Evolutionary conservation across 257 asterid genomes (phyloP).

Genomic region (Thymus mandschuricus): DNA sequence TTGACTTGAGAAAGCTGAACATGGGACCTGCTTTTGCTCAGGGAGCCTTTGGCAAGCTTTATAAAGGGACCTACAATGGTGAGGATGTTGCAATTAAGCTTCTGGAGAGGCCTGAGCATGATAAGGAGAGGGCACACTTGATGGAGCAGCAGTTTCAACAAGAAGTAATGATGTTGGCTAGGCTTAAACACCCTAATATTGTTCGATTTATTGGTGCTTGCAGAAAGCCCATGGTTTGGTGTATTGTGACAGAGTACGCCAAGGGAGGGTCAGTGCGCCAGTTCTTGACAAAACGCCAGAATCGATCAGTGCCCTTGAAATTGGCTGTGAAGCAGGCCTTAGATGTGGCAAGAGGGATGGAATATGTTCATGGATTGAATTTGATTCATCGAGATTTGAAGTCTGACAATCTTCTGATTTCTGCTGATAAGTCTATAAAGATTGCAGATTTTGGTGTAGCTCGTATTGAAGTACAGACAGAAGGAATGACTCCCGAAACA

Average conservation of each 20-base stretch:
- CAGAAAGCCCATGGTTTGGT: conserved; percentile 99
- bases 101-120: conserved; percentile 89
- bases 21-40: conserved; percentile 99
- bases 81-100: conserved; percentile 97
- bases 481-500: conserved; percentile 99
- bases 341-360: conserved; percentile 99
- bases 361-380: conserved; percentile 85
- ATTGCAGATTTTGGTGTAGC: conserved; percentile 99
- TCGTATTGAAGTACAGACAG: conserved; percentile 96
- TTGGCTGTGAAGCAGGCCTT: conserved; percentile 98
- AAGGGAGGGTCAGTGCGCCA: conserved; percentile 98
- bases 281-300: conserved; percentile 79
- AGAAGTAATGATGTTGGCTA: conserved; percentile 98
- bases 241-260: conserved; percentile 96
- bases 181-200: conserved; percentile 84
- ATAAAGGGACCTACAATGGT: conserved; percentile 84
- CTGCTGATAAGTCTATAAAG: conserved; percentile 92
- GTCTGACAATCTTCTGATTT: conserved; percentile 90
- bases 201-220: conserved; percentile 95
- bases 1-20: conserved; percentile 89
- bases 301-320: conserved; percentile 88
- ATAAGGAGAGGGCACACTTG: conserved; percentile 74
- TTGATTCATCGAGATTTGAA: conserved; percentile 93
- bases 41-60: conserved; percentile 98
- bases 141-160: conserved; percentile 99